These are phyloP conservation scores for Chiua sp. DNA, from an alignment of 1,284 basidiomycete species.

Conservation along the genomic window DNA sequence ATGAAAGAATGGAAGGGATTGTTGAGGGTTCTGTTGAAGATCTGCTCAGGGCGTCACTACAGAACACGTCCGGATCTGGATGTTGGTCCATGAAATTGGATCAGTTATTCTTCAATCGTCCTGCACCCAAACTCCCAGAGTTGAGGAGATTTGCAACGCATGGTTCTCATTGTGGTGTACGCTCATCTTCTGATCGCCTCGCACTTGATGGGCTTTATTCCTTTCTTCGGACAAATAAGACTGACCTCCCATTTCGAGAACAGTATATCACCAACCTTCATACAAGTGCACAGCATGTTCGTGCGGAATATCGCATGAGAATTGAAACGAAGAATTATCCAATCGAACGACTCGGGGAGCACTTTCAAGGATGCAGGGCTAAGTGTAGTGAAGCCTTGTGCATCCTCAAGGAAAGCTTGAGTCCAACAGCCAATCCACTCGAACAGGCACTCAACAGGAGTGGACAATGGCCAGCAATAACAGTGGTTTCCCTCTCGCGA, in stretches of 20 bases:
- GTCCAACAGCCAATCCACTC: neutral
- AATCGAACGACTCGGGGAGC: neutral
- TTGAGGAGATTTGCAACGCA: neutral
- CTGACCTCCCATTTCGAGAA: neutral
- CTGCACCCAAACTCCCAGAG: too few species aligned
- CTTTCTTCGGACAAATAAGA: neutral
- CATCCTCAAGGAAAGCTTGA: neutral
- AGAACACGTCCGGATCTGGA: too few species aligned
- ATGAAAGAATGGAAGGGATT: neutral
- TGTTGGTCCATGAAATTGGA: neutral
- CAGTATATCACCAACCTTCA: constrained; percentile 1
- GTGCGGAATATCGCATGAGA: too few species aligned
- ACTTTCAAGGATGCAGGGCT: neutral
- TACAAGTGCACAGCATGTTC: neutral
- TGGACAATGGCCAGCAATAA: constrained; percentile 32
- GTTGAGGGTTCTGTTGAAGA: neutral
- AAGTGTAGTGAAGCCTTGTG: neutral
- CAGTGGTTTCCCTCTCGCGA: constrained; percentile 28
- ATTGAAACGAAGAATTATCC: rapidly evolving
- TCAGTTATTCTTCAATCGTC: constrained; percentile 1
- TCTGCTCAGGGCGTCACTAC: neutral
- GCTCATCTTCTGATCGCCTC: neutral
- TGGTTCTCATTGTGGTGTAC: neutral
- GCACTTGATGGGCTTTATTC: neutral
- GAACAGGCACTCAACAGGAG: neutral